Base-by-base conservation (phyloP, 2,329 filamentous ascomycete genomes). In the Paracorniculantispora psalliotae region DNA sequence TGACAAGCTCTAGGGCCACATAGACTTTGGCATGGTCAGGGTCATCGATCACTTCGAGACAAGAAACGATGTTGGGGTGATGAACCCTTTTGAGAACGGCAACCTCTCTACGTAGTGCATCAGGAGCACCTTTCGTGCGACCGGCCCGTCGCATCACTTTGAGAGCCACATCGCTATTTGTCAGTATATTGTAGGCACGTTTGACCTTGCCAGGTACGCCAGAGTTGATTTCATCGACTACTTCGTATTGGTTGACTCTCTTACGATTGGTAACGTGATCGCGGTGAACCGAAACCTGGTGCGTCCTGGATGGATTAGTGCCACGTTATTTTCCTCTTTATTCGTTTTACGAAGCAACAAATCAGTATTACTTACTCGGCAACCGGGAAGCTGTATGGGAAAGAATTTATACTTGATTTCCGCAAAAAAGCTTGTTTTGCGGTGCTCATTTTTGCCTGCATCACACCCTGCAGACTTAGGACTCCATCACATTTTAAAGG, bases 131-230 rank as follows among this genome's bases (percentile, higher is more conserved):
- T 52, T 7, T 25, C 28, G 17, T 52, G 19, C 49, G 49, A 52
- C 8, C 25, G 12, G 15, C 28, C 10, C 49, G 49, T n/a, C 49
- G 49, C 19, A 52, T 52, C 5, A 39, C 30, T 39, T 52, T 52
- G 28, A 52, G 4, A 23, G 49, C 49, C 12, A 37, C 49, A 7
- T 37, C 26, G 6, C 2, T n/a, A 19, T 28, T 28, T 12, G 49
- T 52, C 26, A 35, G 28, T n/a, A 17, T 52, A 52, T 52, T 28
- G 49, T 52, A 28, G 8, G 49, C 49, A 37, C 12, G 49, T 15
- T 39, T 52, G 7, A 52, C 49, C 49, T 52, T 52, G 15, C 49
- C 49, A n/a, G 35, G 49, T 52, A 37, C 28, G 49, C 49, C 49
- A 52, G 7, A n/a, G 49, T n/a, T 52, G 7, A 52, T 52, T 9